A percentile compares a stretch with the other conserved stretches of the same genome.
phyloP scores from a whole-genome alignment of 306 rosid species.

The Gynostemma pentaphyllum region DNA sequence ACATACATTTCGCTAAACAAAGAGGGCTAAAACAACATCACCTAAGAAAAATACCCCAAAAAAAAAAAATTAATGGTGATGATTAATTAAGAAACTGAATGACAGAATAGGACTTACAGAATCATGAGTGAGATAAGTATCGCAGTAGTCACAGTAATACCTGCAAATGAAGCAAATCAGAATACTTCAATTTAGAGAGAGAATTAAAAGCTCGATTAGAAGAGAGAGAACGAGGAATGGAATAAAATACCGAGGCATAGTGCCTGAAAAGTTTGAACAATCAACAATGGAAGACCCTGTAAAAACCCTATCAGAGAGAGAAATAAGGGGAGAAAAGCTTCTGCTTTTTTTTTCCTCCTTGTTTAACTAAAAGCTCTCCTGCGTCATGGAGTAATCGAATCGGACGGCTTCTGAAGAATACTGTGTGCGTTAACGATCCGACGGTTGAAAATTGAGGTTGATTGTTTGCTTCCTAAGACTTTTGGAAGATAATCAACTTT shows the following conservation, averaged over 20 bases:
- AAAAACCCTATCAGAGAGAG: slow-evolving; percentile 7
- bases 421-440: neutral
- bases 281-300: slow-evolving; percentile 9
- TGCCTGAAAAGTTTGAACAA: neutral
- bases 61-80: neutral
- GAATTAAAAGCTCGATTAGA: too few relatives aligned
- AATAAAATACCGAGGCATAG: slow-evolving; percentile 13
- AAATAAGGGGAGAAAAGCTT: neutral
- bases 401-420: neutral
- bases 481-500: too few relatives aligned
- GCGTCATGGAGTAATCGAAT: neutral
- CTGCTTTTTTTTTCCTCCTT: neutral
- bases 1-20: neutral
- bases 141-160: slow-evolving; percentile 84
- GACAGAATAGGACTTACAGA: slow-evolving; percentile 33
- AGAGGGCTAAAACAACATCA: neutral
- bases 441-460: neutral
- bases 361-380: neutral
- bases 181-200: neutral
- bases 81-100: neutral
- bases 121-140: slow-evolving; percentile 80
- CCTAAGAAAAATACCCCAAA: neutral
- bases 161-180: slow-evolving; percentile 15
- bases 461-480: too few relatives aligned
- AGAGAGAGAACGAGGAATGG: neutral